Base-by-base conservation (phyloP, 805 yeast species). In the Saccharomycopsis lassenensis region DNA sequence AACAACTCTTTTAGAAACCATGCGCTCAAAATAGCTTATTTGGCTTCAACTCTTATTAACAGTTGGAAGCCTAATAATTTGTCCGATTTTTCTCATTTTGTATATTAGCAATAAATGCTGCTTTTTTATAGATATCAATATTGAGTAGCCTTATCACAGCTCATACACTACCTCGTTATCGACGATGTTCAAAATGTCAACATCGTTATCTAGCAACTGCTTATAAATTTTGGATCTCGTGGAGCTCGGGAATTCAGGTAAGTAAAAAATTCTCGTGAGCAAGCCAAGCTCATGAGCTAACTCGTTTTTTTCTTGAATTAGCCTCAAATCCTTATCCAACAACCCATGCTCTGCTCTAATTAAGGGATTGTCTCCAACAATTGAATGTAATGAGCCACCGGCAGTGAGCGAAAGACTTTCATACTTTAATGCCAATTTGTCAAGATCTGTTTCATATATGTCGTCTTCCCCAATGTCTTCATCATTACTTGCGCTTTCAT, bases 261-360 rank as follows among this genome's bases (percentile, higher is more conserved):
- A 74, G 14, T 76, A 85, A 85, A 86, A 79, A 19, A 78, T 58
- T 39, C 87, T 59, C 0, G 82, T 68, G 44, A 63, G 61, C 27
- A 77, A 47, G 6, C 72, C 71, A 33, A 56, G 40, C 3, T 54
- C 48, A 46, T 76, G 82, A 2, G 81, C 77, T 1, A 10, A 35
- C 8, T 56, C 55, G 15, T 69, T 51, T 21, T 46, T 46, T 30
- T 46, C 37, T 40, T 70, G 71, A n/a, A n/a, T n/a, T n/a, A n/a
- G n/a, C n/a, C n/a, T n/a, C n/a, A n/a, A n/a, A 0, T 47, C 47
- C 1, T 40, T 40, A 18, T 51, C 54, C 26, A 72, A 55, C 1
- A 65, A 63, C n/a, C 55, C 22, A n/a, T n/a, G n/a, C n/a, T n/a
- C n/a, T n/a, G n/a, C n/a, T n/a, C n/a, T n/a, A n/a, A n/a, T n/a